phyloP scores from a whole-genome alignment of 805 yeast species.

The Cyberlindnera sargentensis region DNA sequence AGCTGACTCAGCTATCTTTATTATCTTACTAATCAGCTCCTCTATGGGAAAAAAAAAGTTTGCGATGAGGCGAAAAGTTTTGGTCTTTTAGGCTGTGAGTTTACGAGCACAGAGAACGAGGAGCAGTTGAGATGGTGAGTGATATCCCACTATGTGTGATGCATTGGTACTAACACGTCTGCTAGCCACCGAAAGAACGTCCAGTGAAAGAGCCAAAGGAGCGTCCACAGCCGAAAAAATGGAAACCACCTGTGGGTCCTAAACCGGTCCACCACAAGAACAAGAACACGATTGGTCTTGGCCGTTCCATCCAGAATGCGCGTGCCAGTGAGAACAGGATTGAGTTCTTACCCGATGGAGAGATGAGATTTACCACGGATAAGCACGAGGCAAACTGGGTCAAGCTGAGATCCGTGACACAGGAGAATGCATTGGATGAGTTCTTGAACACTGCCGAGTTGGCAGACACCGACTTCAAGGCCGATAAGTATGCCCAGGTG shows the following conservation, averaged over 20 bases:
- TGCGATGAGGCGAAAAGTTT: slow-evolving; percentile 1
- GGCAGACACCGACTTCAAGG: slow-evolving; percentile 94
- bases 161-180: not conserved
- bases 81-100: not conserved
- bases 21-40: no score
- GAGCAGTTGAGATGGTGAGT: not conserved
- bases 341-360: slow-evolving; percentile 76
- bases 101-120: not conserved
- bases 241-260: slow-evolving; percentile 90
- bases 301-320: slow-evolving; percentile 73
- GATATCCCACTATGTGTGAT: no score
- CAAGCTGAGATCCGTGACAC: slow-evolving; percentile 87
- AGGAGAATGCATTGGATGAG: slow-evolving; percentile 90
- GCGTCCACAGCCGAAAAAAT: slow-evolving; percentile 43
- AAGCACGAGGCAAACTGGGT: slow-evolving; percentile 86
- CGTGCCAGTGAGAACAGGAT: slow-evolving; percentile 63
- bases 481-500: slow-evolving; percentile 78
- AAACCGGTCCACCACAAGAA: slow-evolving; percentile 81
- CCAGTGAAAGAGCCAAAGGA: no score
- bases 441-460: slow-evolving; percentile 91
- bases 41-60: not conserved
- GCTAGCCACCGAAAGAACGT: slow-evolving; percentile 34
- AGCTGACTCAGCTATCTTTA: no score
- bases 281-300: slow-evolving; percentile 78
- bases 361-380: slow-evolving; percentile 79